Evolutionary conservation across 2,329 filamentous ascomycete species (phyloP).

Genomic region (Pleomassaria siparia): DNA sequence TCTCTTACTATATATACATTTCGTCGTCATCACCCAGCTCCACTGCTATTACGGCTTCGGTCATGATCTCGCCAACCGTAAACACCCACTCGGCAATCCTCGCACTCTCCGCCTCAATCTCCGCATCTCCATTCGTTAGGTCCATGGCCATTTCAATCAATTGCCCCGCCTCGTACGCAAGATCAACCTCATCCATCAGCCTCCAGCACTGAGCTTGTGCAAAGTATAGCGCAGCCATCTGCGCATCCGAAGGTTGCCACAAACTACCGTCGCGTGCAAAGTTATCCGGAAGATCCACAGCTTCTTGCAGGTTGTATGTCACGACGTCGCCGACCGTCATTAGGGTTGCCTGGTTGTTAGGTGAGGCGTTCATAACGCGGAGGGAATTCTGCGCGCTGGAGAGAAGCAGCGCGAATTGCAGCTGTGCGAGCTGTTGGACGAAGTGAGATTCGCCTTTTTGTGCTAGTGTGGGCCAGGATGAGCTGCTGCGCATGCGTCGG

Average conservation of each 20-base stretch:
- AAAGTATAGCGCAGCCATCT: background rate
- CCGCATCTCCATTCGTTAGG: background rate
- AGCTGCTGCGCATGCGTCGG: slow-evolving; percentile 7
- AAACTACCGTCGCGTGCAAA: background rate
- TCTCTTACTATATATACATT: too few relatives aligned
- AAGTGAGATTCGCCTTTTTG: slow-evolving; percentile 12
- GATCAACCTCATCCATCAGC: background rate
- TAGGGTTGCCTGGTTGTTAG: background rate
- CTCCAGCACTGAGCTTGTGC: background rate
- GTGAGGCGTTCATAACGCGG: background rate
- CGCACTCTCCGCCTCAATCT: background rate
- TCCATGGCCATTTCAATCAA: background rate
- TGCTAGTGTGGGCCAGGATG: slow-evolving; percentile 13
- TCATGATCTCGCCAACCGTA: too few relatives aligned
- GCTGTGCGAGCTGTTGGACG: slow-evolving; percentile 11
- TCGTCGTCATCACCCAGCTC: too few relatives aligned
- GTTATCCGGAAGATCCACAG: background rate
- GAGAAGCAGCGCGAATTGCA: slow-evolving; percentile 19
- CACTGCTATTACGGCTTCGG: too few relatives aligned
- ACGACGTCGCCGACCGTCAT: slow-evolving; percentile 1
- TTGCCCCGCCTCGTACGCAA: background rate
- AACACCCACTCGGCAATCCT: background rate
- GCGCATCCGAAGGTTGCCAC: background rate
- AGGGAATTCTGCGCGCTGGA: slow-evolving; percentile 12
- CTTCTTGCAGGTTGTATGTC: background rate